Evolutionary conservation across 1,284 basidiomycete species (phyloP).

Genomic region (Hemileia vastatrix): DNA sequence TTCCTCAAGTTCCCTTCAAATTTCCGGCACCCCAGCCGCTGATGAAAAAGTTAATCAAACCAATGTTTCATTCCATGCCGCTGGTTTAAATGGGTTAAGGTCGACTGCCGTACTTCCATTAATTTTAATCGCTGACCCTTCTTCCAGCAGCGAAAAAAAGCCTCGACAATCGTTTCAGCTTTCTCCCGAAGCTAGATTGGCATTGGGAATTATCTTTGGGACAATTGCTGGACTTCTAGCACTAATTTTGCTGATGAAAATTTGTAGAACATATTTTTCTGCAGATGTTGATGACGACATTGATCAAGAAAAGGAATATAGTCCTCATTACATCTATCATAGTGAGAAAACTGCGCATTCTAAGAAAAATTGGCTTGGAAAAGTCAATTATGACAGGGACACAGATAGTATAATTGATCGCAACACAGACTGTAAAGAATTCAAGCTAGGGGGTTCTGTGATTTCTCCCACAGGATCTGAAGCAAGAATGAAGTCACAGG

Average conservation of each 20-base stretch:
- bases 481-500: background rate
- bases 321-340: constrained; percentile 11
- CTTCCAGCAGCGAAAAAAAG: no score
- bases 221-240: constrained; percentile 4
- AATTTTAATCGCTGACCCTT: background rate
- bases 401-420: no score
- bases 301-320: no score
- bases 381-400: no score
- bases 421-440: constrained; percentile 7
- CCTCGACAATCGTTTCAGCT: no score
- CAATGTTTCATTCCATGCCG: constrained; percentile 2
- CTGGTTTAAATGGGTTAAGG: constrained; percentile 12
- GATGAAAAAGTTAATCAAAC: background rate
- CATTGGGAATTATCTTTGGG: constrained; percentile 11
- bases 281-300: constrained; percentile 12
- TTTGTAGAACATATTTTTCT: constrained; percentile 12
- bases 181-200: constrained; percentile 5
- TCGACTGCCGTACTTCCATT: constrained; percentile 14
- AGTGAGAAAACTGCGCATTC: background rate
- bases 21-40: constrained; percentile 9
- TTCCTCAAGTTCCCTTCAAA: background rate
- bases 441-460: constrained; percentile 12
- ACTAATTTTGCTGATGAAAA: constrained; percentile 18
- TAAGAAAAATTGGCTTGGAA: background rate
- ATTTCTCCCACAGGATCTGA: constrained; percentile 12